Conservation (phyloP, 495 filamentous ascomycete species). For the Trichodelitschia bisporula region DNA sequence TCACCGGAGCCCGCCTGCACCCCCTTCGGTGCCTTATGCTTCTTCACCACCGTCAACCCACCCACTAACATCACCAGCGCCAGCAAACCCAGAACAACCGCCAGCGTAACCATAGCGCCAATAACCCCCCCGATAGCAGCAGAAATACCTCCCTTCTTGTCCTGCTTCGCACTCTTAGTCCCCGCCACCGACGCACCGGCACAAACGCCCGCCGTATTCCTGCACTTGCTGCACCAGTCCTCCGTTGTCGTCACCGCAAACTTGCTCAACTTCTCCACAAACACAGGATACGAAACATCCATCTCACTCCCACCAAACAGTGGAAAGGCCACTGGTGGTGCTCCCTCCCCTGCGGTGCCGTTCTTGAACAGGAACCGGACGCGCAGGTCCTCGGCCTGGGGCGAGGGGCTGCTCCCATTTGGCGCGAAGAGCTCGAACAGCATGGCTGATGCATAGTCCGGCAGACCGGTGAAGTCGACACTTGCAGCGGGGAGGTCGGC, state of each 20-base stretch:
- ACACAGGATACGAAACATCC: constrained; percentile 34
- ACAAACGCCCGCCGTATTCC: constrained; percentile 36
- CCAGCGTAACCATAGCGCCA: constrained; percentile 36
- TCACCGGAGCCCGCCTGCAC: no score
- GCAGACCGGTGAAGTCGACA: constrained; percentile 40
- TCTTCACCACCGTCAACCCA: constrained; percentile 16
- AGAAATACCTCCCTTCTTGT: constrained; percentile 15
- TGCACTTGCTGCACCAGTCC: constrained; percentile 48
- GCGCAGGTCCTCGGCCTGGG: constrained; percentile 25
- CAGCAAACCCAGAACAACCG: constrained; percentile 24
- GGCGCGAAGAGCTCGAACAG: constrained; percentile 52
- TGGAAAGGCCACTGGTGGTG: constrained; percentile 28
- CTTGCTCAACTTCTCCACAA: constrained; percentile 29
- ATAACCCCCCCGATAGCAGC: constrained; percentile 26
- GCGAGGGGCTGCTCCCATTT: constrained; percentile 22
- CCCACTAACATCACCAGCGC: constrained; percentile 22
- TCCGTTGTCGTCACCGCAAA: constrained; percentile 32
- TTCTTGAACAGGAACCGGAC: constrained; percentile 63
- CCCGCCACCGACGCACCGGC: constrained; percentile 6
- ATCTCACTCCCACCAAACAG: constrained; percentile 33
- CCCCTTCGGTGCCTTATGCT: no score
- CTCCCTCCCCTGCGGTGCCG: constrained; percentile 31
- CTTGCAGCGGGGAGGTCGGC: constrained; percentile 28
- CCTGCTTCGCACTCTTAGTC: not conserved
- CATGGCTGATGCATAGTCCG: constrained; percentile 42